Base-by-base conservation (phyloP, 345 rosid species). In the Raphanus sativus region DNA sequence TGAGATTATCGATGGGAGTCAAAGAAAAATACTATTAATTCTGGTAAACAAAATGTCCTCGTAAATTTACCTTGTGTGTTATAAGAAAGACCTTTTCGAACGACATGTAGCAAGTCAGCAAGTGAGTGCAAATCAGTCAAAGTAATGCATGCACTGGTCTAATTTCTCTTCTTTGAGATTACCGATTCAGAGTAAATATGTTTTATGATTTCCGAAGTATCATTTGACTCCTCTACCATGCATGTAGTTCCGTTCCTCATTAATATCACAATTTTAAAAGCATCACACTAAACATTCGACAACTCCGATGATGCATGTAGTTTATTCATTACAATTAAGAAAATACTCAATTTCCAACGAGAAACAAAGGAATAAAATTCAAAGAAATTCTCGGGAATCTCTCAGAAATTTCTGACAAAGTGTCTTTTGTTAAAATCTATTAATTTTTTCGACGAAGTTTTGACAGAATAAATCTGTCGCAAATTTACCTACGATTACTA, bases 61-160 rank as follows among this genome's bases (percentile, higher is more conserved):
- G 45, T 38, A 38, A 38, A 38, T 38, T 38, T 38, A 38, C 45
- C 45, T 38, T 9, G 40, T 38, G 45, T 38, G 45, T 38, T 10
- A 38, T 9, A 38, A 38, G 45, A 8, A 38, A 38, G 45, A 38
- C 45, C 45, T 38, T 38, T 9, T 38, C 45, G 45, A 38, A 38
- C 45, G 45, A 38, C 45, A 0, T 12, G 45, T 12, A 38, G 45
- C 45, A 38, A 38, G 45, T 38, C 45, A 38, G 45, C 45, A 10
- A 38, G 45, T 38, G 50, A 77, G 80, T 77, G 70, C 58, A 56
- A 71, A 26, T 70, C 76, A 71, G 65, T 77, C 71, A 71, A 77
- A 38, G 76, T 65, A 71, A 71, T 77, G 81, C 76, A 77, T 77
- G 81, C 76, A 77, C n/a, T 70, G 15, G 13, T 62, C 56, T 21